Conservation (phyloP, 768 basidiomycete genomes). For the Boletellus emodensis region DNA sequence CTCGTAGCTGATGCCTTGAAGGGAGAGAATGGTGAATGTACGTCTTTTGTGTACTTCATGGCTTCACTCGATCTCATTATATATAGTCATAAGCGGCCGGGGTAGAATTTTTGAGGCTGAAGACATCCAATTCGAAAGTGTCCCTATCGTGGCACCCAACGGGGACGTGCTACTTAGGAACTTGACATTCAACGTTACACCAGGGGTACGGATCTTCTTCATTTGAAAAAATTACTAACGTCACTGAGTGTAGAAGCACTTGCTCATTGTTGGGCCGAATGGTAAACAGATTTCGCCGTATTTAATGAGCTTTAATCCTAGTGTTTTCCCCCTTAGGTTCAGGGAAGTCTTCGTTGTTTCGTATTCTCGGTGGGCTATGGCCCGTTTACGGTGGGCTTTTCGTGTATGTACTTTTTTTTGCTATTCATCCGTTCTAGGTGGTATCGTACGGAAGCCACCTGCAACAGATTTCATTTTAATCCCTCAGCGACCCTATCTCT, state of each 20-base stretch:
- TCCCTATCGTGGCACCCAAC: slow-evolving; percentile 95
- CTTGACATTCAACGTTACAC: slow-evolving; percentile 86
- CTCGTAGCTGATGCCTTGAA: slow-evolving; percentile 70
- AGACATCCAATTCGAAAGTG: slow-evolving; percentile 87
- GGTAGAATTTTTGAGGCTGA: slow-evolving; percentile 81
- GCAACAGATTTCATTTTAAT: slow-evolving; percentile 90
- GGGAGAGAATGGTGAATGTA: slow-evolving; percentile 75
- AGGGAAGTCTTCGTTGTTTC: slow-evolving; percentile 88
- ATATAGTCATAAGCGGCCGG: slow-evolving; percentile 70
- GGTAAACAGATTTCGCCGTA: slow-evolving; percentile 40
- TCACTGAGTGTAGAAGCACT: slow-evolving; percentile 59
- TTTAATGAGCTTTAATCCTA: neutral
- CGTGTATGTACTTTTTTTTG: neutral
- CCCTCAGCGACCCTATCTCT: slow-evolving; percentile 95
- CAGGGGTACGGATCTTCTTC: slow-evolving; percentile 50
- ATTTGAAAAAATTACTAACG: neutral
- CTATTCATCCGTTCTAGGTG: slow-evolving; percentile 36
- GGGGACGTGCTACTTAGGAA: slow-evolving; percentile 85
- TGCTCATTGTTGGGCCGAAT: slow-evolving; percentile 93
- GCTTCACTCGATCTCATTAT: neutral
- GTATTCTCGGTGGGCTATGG: slow-evolving; percentile 97
- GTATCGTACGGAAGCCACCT: slow-evolving; percentile 84
- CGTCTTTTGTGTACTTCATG: slow-evolving; percentile 22
- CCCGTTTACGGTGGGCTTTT: slow-evolving; percentile 51
- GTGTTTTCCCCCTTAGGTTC: slow-evolving; percentile 46